Evolutionary conservation across 805 yeast genomes (phyloP).

Genomic region (Starmerella ratchasimensis): DNA sequence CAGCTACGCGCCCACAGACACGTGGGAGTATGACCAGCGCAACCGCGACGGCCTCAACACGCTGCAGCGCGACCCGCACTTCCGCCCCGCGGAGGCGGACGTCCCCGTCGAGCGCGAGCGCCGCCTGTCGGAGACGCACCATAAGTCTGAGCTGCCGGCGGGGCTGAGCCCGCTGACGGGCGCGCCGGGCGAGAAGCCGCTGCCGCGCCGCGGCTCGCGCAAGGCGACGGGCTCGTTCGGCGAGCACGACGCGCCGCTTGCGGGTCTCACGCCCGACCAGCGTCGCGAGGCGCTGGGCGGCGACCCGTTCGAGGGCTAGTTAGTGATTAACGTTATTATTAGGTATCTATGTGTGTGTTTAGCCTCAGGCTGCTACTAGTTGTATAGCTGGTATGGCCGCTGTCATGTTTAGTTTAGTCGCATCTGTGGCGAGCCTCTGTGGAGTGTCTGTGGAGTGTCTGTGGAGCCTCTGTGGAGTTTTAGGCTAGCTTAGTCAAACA

Average conservation of each 20-base stretch:
- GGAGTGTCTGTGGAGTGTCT: too few species aligned
- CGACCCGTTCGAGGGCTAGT: too few species aligned
- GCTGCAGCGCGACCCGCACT: conserved; percentile 1
- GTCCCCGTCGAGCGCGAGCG: conserved; percentile 13
- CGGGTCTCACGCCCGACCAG: conserved; percentile 2
- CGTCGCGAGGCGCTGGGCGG: conserved; percentile 2
- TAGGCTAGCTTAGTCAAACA: conserved; percentile 13
- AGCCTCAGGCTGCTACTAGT: too few species aligned
- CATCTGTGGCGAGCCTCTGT: too few species aligned
- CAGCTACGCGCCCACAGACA: too few species aligned
- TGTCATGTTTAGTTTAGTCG: too few species aligned
- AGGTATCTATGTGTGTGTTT: too few species aligned
- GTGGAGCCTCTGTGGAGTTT: too few species aligned
- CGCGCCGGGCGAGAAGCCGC: conserved; percentile 2
- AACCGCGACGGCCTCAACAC: conserved; percentile 8
- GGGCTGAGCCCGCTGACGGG: background rate
- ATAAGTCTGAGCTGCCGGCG: conserved; percentile 9
- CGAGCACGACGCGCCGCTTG: conserved; percentile 12
- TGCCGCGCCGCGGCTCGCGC: conserved; percentile 5
- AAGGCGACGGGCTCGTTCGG: conserved; percentile 15
- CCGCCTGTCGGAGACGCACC: conserved; percentile 9
- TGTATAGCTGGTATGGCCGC: too few species aligned
- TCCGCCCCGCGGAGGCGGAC: conserved; percentile 8
- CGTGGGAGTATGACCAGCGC: conserved; percentile 13
- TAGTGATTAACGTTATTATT: background rate